Percentiles rank a stretch among this genome's conserved stretches.
Evolutionary conservation across 139 green algal genomes (phyloP).

Genomic region (Yamagishiella unicocca): DNA sequence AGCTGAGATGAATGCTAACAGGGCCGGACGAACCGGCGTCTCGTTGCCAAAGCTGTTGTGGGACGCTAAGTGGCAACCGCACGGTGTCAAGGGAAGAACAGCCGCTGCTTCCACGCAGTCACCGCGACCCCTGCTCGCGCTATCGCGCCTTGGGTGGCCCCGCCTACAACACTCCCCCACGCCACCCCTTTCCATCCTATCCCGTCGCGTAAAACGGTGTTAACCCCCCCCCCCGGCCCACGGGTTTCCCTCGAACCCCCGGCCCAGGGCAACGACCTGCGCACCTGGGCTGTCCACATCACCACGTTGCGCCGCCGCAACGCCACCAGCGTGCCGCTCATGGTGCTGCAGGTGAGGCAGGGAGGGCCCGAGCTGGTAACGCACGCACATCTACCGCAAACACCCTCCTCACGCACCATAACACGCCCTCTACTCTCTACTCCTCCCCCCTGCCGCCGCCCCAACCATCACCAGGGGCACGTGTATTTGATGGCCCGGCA

Average conservation of each 20-base stretch:
- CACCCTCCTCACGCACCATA: neutral
- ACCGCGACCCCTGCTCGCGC: too few species aligned
- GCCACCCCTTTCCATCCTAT: too few species aligned
- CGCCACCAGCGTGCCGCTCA: constrained; percentile 60
- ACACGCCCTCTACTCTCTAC: neutral
- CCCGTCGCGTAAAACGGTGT: too few species aligned
- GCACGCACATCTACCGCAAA: neutral
- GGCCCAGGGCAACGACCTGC: constrained; percentile 32
- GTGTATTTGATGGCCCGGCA: constrained; percentile 49
- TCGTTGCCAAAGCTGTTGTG: too few species aligned
- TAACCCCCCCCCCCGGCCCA: too few species aligned
- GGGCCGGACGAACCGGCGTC: too few species aligned
- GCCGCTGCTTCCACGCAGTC: too few species aligned
- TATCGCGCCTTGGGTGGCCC: too few species aligned
- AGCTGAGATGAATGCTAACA: too few species aligned
- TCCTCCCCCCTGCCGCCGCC: neutral
- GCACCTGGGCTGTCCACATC: constrained; percentile 28
- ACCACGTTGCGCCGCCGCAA: neutral
- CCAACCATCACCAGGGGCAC: constrained; percentile 64
- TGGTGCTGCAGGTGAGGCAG: constrained; percentile 52
- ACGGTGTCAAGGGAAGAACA: too few species aligned
- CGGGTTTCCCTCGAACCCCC: neutral
- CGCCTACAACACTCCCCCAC: too few species aligned
- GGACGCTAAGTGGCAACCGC: too few species aligned
- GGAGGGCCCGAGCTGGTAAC: neutral